phyloP scores from a whole-genome alignment of 75 land plant genomes.

The Cupressus sempervirens region DNA sequence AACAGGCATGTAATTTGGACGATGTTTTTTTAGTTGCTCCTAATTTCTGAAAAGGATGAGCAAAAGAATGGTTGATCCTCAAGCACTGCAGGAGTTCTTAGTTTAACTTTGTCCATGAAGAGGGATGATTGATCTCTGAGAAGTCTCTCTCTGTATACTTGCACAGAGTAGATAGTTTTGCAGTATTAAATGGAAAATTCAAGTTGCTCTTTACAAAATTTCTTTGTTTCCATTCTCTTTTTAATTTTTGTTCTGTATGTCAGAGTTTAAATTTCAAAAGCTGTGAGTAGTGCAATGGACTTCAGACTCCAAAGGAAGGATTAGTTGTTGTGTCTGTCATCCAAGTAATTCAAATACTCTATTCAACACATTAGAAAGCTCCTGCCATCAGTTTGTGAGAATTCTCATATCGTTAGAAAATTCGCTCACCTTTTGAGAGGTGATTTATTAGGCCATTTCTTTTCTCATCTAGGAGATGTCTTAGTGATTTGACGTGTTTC shows the following conservation, averaged over 20 bases:
- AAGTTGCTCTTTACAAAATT: neutral
- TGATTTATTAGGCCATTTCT: neutral
- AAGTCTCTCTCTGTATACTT: neutral
- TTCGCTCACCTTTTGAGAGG: neutral
- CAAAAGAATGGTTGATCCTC: neutral
- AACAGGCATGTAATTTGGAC: neutral
- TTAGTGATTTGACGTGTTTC: neutral
- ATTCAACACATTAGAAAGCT: neutral
- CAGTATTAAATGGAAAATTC: neutral
- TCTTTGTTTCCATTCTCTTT: neutral
- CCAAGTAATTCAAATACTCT: neutral
- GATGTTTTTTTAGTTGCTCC: neutral
- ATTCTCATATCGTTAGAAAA: neutral
- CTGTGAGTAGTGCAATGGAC: neutral
- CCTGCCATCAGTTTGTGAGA: neutral
- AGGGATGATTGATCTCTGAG: neutral
- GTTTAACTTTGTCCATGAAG: neutral
- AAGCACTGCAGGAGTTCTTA: neutral
- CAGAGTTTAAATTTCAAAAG: neutral
- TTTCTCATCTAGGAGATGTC: neutral
- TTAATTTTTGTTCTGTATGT: neutral
- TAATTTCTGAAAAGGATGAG: neutral
- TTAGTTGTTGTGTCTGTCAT: neutral
- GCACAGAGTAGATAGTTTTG: neutral
- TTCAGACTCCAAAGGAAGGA: neutral